Evolutionary conservation across 768 basidiomycete genomes (phyloP).

Genomic region (Epithele typhae): DNA sequence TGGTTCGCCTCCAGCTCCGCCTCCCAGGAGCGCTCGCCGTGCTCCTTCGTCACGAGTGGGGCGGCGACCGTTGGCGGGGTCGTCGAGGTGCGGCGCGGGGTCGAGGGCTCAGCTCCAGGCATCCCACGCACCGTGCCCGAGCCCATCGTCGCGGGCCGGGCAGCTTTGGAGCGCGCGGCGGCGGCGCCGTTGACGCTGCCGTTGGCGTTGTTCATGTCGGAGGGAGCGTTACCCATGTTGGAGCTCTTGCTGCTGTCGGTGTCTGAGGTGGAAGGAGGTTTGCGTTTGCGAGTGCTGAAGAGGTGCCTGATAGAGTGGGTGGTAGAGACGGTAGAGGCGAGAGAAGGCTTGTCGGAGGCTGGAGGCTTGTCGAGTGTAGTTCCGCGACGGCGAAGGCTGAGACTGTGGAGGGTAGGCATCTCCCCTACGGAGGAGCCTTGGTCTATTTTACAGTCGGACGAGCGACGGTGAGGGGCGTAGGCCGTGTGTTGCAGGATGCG

Average conservation of each 20-base stretch:
- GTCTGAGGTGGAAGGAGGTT: background rate
- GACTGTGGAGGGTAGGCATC: slow-evolving; percentile 12
- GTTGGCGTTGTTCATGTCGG: slow-evolving; percentile 11
- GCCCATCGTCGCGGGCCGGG: too few relatives aligned
- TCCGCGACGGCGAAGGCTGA: slow-evolving; percentile 15
- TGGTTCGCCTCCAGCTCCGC: background rate
- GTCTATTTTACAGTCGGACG: slow-evolving; percentile 1
- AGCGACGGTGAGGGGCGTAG: slow-evolving; percentile 1
- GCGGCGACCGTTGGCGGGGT: background rate
- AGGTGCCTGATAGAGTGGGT: slow-evolving; percentile 6
- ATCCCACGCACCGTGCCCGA: slow-evolving; percentile 1
- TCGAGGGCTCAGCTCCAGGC: slow-evolving; percentile 12
- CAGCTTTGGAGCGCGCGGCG: too few relatives aligned
- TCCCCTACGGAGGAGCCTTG: background rate
- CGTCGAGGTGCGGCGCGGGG: background rate
- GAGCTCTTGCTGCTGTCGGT: slow-evolving; percentile 1
- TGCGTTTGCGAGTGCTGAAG: background rate
- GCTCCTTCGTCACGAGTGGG: background rate
- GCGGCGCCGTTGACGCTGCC: too few relatives aligned
- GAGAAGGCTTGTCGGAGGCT: background rate
- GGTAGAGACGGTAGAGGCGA: background rate
- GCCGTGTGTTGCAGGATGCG: slow-evolving; percentile 2
- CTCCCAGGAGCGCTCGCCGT: background rate
- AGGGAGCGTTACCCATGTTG: slow-evolving; percentile 12
- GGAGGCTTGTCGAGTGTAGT: slow-evolving; percentile 3